Base-by-base conservation (phyloP, 331 rosid genomes). In the Acacia pycnantha region DNA sequence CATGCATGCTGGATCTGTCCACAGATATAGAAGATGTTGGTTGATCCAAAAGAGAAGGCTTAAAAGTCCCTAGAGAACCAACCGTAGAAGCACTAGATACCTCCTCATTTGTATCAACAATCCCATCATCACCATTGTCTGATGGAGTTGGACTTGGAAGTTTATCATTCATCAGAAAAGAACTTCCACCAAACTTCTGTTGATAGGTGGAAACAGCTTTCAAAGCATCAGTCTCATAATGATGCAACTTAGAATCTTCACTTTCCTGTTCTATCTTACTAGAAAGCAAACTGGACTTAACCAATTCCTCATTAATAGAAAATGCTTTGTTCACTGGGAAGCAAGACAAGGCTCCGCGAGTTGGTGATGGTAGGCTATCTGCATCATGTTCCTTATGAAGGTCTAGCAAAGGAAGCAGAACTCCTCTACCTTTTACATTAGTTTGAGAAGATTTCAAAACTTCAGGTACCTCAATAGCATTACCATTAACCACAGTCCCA, bases 101-200 rank as follows among this genome's bases (percentile, higher is more conserved):
- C 90, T 96, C 99, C 56, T 82, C 93, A 71, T 65, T 80, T 70
- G 84, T 84, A 84, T 94, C 97, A 79, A 41, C 91, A 83, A 61
- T 86, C 84, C 80, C 88, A 53, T 77, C 81, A 59, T 81, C 94
- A 58, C 82, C 67, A 29, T 94, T 94, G 75, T 89, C 99, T 3
- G 99, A 96, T 51, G 99, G 99, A 33, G 99, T 96, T 82, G 99
- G 99, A 85, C 99, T 96, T 75, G 99, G 99, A 87, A 96, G 97
- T 58, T 86, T 83, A 82, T 94, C 98, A 84, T 64, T 76, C 43
- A 83, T 87, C 37, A 88, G 79, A 81, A 85, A 90, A 40, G 99
- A 92, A 84, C 89, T 88, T 81, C 91, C 93, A 79, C 92, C 92
- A 86, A 96, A 95, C 87, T 90, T 96, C 84, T 94, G 99, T 81